These are phyloP conservation scores for Cronartium quercuum DNA, from an alignment of 1,284 basidiomycete genomes.

Conservation along the genomic window DNA sequence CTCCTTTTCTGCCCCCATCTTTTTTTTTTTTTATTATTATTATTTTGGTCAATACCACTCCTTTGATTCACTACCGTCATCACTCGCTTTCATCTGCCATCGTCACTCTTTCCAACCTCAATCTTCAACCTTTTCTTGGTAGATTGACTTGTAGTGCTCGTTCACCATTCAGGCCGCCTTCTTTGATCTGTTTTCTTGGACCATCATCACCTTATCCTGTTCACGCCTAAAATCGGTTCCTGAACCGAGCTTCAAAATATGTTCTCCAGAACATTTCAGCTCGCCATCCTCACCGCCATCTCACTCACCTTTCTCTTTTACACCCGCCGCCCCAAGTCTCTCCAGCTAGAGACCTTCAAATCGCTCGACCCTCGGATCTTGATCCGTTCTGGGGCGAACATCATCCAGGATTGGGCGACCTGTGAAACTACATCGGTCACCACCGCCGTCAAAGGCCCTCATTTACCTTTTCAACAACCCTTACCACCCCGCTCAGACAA, in stretches of 20 bases:
- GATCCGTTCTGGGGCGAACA: not conserved
- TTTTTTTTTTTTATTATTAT: too few species aligned
- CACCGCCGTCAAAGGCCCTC: not conserved
- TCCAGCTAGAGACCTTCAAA: not conserved
- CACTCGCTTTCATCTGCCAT: too few species aligned
- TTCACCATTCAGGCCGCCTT: too few species aligned
- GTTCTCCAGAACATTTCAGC: conserved; percentile 1
- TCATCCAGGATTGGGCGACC: not conserved
- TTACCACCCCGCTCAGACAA: not conserved
- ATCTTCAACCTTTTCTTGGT: too few species aligned
- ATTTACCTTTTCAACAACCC: conserved; percentile 4
- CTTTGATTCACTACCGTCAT: too few species aligned
- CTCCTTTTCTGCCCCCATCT: too few species aligned
- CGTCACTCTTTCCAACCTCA: too few species aligned
- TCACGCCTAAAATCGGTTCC: too few species aligned
- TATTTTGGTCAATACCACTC: too few species aligned
- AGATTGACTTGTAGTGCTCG: too few species aligned
- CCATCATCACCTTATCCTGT: too few species aligned
- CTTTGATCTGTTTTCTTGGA: too few species aligned
- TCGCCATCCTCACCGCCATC: not conserved
- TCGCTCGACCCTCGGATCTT: conserved; percentile 1
- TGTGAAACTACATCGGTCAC: not conserved
- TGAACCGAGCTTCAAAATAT: not conserved
- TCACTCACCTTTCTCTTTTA: not conserved
- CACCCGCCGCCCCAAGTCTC: not conserved